Evolutionary conservation across 1,139 yeast species (phyloP).

Genomic region (Saccharomyces hybrid): DNA sequence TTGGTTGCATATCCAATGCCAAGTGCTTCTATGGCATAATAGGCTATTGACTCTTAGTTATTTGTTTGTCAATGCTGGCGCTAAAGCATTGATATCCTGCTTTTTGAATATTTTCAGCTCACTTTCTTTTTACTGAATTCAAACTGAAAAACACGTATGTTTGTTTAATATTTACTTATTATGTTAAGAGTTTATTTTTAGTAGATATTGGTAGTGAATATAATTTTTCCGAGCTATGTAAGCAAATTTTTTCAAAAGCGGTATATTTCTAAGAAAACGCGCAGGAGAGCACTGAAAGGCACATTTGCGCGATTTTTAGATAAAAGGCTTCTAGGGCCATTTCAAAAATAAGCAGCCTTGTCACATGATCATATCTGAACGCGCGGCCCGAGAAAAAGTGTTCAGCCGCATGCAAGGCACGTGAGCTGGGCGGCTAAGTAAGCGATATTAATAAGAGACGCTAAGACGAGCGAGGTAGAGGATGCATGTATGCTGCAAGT

Average conservation of each 20-base stretch:
- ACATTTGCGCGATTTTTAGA: not conserved
- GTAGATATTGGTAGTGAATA: not conserved
- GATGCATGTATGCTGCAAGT: no score
- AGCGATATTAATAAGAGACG: no score
- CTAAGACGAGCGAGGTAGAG: no score
- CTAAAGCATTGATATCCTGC: not conserved
- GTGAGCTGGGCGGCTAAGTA: no score
- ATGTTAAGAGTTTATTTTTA: not conserved
- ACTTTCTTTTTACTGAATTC: no score
- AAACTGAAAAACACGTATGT: not conserved
- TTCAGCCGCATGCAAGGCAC: no score
- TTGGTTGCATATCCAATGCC: slow-evolving; percentile 52
- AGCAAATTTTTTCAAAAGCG: no score
- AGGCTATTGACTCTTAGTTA: no score
- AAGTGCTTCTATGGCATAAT: not conserved
- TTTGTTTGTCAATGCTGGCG: not conserved
- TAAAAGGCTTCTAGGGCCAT: no score
- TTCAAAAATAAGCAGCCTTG: no score
- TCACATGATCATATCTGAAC: no score
- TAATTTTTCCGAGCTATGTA: not conserved
- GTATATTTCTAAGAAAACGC: not conserved
- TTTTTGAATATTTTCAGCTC: not conserved
- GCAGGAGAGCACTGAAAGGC: not conserved
- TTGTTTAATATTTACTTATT: no score
- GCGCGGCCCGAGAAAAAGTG: not conserved